Evolutionary conservation across 176 grass and related monocot genomes (phyloP).

Genomic region (Oryza rufipogon): DNA sequence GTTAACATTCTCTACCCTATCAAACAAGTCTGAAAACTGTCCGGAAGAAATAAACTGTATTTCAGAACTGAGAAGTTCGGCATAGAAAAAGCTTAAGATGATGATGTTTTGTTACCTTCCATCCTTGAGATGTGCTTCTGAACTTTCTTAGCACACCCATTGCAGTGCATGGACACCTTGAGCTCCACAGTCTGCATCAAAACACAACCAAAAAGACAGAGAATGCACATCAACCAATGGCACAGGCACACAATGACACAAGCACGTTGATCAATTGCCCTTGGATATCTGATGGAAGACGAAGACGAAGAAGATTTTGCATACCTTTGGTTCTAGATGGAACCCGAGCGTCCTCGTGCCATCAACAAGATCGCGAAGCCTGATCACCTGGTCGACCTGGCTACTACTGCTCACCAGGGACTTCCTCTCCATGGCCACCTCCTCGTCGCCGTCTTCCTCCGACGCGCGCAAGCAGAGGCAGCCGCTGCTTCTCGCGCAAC

Average conservation of each 20-base stretch:
- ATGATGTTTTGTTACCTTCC: constrained; percentile 62
- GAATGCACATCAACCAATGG: not conserved
- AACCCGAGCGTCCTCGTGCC: constrained; percentile 76
- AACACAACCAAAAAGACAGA: not conserved
- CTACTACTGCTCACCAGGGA: constrained; percentile 36
- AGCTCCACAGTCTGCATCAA: constrained; percentile 79
- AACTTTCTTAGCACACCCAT: constrained; percentile 88
- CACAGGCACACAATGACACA: not conserved
- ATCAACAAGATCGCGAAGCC: constrained; percentile 60
- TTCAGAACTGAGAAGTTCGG: not conserved
- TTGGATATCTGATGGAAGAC: not conserved
- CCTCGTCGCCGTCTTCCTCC: constrained; percentile 36
- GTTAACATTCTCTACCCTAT: not conserved
- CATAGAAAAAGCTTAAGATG: not conserved
- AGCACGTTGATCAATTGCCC: not conserved
- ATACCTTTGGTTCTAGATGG: constrained; percentile 85
- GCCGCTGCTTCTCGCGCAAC: constrained; percentile 1
- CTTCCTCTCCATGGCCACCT: constrained; percentile 38
- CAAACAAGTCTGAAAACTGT: not conserved
- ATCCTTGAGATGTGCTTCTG: constrained; percentile 95
- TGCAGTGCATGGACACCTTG: constrained; percentile 94
- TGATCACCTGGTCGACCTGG: constrained; percentile 52
- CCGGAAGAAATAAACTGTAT: not conserved
- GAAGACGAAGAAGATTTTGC: not conserved
- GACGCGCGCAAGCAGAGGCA: constrained; percentile 26